These are phyloP conservation scores for Pseudocercospora fijiensis DNA, from an alignment of 2,329 filamentous ascomycete genomes.

Conservation along the genomic window DNA sequence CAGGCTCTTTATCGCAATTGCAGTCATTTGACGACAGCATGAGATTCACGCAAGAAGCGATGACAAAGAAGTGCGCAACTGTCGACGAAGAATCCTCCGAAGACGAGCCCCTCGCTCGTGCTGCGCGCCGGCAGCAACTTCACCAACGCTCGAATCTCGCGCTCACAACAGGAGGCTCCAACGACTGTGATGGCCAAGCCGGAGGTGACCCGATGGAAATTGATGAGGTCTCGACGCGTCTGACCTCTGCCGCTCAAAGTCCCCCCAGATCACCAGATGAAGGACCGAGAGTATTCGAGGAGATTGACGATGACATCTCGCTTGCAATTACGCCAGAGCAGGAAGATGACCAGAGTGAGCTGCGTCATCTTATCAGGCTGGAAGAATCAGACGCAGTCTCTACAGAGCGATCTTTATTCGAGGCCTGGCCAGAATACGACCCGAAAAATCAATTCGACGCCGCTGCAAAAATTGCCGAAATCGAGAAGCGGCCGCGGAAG, in stretches of 20 bases:
- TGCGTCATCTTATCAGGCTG: slow-evolving; percentile 10
- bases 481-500: slow-evolving; percentile 37
- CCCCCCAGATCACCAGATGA: background rate
- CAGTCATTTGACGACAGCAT: background rate
- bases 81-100: slow-evolving; percentile 3
- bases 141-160: background rate
- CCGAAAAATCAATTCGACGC: slow-evolving; percentile 38
- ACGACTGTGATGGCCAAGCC: background rate
- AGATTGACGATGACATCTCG: background rate
- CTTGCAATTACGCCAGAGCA: background rate
- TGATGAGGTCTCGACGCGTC: background rate
- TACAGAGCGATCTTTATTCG: slow-evolving; percentile 21
- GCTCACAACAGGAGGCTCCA: background rate
- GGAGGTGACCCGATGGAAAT: background rate
- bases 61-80: background rate
- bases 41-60: background rate
- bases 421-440: slow-evolving; percentile 29
- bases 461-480: slow-evolving; percentile 60
- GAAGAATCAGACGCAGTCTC: background rate
- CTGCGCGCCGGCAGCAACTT: background rate
- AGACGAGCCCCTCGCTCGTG: background rate
- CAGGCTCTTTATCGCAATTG: background rate
- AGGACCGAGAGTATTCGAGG: background rate
- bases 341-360: background rate
- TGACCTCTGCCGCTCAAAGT: background rate